These are phyloP conservation scores for Claviceps arundinis DNA, from an alignment of 2,329 filamentous ascomycete genomes.

Conservation along the genomic window DNA sequence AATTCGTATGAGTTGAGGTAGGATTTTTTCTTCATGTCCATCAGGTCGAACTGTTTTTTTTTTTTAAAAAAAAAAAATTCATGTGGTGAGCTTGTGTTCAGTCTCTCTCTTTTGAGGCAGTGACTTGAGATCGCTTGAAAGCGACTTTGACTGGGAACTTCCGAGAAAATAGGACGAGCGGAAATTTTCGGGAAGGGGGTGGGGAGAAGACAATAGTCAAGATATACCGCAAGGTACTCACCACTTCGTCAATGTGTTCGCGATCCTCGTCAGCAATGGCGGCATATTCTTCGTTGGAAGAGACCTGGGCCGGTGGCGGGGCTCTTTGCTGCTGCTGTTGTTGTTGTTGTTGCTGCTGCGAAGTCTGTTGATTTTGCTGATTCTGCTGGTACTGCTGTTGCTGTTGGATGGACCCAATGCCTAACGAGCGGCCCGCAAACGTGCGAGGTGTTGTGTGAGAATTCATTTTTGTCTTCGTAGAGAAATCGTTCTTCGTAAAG, in stretches of 20 bases:
- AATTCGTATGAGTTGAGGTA: slow-evolving; percentile 97
- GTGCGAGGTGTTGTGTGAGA: slow-evolving; percentile 24
- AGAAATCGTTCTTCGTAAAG: too few relatives aligned
- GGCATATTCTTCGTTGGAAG: slow-evolving; percentile 25
- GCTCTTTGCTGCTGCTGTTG: slow-evolving; percentile 13
- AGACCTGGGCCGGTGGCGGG: slow-evolving; percentile 21
- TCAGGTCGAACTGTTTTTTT: slow-evolving; percentile 63
- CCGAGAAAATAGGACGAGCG: background rate
- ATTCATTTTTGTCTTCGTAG: slow-evolving; percentile 17
- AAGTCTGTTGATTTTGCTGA: slow-evolving; percentile 14
- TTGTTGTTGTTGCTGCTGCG: slow-evolving; percentile 12
- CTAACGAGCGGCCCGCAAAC: slow-evolving; percentile 22
- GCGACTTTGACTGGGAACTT: slow-evolving; percentile 8
- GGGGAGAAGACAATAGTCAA: background rate
- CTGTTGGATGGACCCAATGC: slow-evolving; percentile 17
- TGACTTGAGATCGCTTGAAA: background rate
- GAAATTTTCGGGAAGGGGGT: background rate
- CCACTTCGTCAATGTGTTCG: slow-evolving; percentile 87
- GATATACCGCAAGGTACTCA: slow-evolving; percentile 31
- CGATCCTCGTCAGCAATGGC: slow-evolving; percentile 72
- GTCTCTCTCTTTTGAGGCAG: too few relatives aligned
- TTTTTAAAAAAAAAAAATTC: too few relatives aligned
- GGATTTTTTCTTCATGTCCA: slow-evolving; percentile 91
- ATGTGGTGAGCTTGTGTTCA: background rate
- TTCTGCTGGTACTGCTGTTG: slow-evolving; percentile 19